Conservation (phyloP, 768 basidiomycete species). For the Daedalea quercina region DNA sequence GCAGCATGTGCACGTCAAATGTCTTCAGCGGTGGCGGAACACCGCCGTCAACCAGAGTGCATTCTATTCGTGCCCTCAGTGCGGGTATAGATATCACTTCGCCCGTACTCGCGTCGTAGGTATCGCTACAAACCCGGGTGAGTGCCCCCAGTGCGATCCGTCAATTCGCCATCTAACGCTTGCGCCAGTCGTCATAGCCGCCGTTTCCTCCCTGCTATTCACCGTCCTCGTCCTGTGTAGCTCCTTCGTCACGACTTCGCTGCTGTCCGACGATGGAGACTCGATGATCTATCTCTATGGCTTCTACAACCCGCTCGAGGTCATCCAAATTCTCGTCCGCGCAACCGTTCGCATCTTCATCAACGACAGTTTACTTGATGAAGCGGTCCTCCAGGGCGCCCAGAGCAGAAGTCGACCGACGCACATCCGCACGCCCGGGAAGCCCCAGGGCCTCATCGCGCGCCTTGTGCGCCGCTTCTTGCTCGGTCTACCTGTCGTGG, state of each 20-base stretch:
- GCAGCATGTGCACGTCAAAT: constrained; percentile 76
- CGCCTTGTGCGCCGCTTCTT: constrained; percentile 65
- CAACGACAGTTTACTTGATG: constrained; percentile 43
- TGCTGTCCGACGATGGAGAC: constrained; percentile 51
- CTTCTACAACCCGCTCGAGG: constrained; percentile 44
- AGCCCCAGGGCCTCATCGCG: constrained; percentile 41
- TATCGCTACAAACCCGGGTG: constrained; percentile 73
- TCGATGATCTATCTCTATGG: constrained; percentile 25
- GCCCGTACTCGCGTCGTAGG: constrained; percentile 64
- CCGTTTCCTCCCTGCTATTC: constrained; percentile 55
- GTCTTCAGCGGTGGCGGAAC: constrained; percentile 70
- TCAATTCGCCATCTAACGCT: constrained; percentile 7
- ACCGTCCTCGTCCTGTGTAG: constrained; percentile 59
- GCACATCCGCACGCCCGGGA: constrained; percentile 13
- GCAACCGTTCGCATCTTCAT: constrained; percentile 56
- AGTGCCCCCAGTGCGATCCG: constrained; percentile 11
- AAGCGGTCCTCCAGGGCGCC: constrained; percentile 10
- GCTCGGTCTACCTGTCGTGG: constrained; percentile 71
- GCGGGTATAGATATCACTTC: constrained; percentile 72
- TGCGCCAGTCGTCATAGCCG: constrained; percentile 53
- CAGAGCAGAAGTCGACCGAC: neutral
- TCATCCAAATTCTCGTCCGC: constrained; percentile 53
- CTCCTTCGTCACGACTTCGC: constrained; percentile 65
- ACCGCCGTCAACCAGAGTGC: constrained; percentile 53
- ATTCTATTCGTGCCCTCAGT: constrained; percentile 79